A percentile compares a stretch with the other conserved stretches of the same genome.
phyloP scores from a whole-genome alignment of 441 rosid genomes.

The Raphanus hybrid region DNA sequence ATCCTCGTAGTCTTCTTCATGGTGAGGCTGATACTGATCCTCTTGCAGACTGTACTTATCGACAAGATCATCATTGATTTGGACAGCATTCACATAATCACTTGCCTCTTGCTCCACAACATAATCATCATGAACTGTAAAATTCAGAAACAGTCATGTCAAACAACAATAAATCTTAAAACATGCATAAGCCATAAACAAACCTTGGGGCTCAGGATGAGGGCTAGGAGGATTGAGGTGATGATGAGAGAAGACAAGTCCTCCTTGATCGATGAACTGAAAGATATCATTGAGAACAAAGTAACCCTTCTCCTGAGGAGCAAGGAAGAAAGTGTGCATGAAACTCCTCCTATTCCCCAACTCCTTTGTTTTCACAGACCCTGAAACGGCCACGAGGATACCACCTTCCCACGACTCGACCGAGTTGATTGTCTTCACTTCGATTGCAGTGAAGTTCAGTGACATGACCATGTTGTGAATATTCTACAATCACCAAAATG shows the following conservation, averaged over 20 bases:
- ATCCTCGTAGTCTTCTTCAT: slow-evolving; percentile 27
- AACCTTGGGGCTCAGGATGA: slow-evolving; percentile 77
- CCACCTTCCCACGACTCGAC: slow-evolving; percentile 72
- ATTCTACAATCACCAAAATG: no score
- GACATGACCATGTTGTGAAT: no score
- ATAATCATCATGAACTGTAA: slow-evolving; percentile 59
- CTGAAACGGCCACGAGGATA: slow-evolving; percentile 64
- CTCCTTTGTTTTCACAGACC: slow-evolving; percentile 64
- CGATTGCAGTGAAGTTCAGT: slow-evolving; percentile 59
- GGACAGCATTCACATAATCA: slow-evolving; percentile 57
- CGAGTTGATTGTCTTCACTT: slow-evolving; percentile 77
- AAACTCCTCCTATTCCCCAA: slow-evolving; percentile 54
- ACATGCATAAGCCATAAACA: neutral
- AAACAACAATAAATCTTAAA: neutral
- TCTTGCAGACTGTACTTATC: slow-evolving; percentile 64
- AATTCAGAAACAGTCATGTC: slow-evolving; percentile 25
- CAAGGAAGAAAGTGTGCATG: slow-evolving; percentile 73
- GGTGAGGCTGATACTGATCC: slow-evolving; percentile 49
- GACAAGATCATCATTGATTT: slow-evolving; percentile 66
- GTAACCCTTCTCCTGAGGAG: slow-evolving; percentile 77
- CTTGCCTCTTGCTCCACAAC: slow-evolving; percentile 69
- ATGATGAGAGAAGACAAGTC: slow-evolving; percentile 43
- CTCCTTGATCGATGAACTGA: slow-evolving; percentile 62
- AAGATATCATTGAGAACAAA: slow-evolving; percentile 74
- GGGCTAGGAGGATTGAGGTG: slow-evolving; percentile 56